A percentile compares a stretch with the other conserved stretches of the same genome.
Conservation (phyloP, 1,139 yeast species). For the Geotrichum fermentans region DNA sequence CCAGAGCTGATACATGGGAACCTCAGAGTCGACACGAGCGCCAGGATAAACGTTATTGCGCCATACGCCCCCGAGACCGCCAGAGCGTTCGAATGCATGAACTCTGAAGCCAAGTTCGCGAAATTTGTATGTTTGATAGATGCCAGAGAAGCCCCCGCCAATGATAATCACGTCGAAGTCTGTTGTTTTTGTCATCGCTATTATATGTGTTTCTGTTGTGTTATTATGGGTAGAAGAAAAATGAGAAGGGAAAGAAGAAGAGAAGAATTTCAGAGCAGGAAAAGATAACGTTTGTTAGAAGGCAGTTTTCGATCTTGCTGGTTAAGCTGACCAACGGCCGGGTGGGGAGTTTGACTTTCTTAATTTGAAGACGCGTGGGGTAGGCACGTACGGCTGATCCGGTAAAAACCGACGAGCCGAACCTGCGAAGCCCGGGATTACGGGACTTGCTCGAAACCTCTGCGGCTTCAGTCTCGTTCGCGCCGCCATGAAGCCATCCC, state of each 20-base stretch:
- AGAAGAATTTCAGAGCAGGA: background rate
- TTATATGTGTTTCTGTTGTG: background rate
- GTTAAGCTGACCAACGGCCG: too few species aligned
- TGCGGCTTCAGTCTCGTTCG: too few species aligned
- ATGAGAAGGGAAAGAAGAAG: background rate
- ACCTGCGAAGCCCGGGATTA: too few species aligned
- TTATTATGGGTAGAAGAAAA: conserved; percentile 1
- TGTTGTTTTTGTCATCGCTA: conserved; percentile 2
- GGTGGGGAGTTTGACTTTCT: too few species aligned
- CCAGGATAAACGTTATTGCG: conserved; percentile 51
- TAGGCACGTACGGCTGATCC: too few species aligned
- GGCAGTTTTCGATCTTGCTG: too few species aligned
- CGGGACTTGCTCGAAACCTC: too few species aligned
- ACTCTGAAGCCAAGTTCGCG: conserved; percentile 39
- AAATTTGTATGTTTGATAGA: conserved; percentile 38
- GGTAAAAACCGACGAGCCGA: too few species aligned
- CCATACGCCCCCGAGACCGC: conserved; percentile 53
- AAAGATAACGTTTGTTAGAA: background rate
- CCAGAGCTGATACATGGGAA: conserved; percentile 50
- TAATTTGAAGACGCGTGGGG: too few species aligned
- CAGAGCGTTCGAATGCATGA: conserved; percentile 44
- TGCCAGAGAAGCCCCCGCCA: conserved; percentile 51
- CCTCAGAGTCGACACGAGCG: conserved; percentile 47
- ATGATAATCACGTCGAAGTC: conserved; percentile 38
- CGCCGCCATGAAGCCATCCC: too few species aligned